Evolutionary conservation across 257 asterid genomes (phyloP), one percentile per base, ranked within the genome.

Genomic region (Solanum chaucha): DNA sequence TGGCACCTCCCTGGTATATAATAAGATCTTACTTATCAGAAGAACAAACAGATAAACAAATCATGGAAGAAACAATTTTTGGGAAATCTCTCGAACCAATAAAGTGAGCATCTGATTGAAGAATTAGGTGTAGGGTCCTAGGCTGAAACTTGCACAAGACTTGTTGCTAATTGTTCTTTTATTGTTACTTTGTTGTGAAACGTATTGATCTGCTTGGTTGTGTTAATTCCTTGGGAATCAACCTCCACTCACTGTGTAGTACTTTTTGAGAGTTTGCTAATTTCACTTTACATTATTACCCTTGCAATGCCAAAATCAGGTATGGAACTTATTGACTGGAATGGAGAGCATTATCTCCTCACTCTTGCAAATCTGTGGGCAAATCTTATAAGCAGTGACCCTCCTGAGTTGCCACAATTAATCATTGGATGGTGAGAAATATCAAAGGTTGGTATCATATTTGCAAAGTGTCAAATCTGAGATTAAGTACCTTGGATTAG

Each of bases 361-460:
- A 91, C 93, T 81, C 92, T 95, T 38, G 98, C 96, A 83, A 95
- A 95, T 89, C 87, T 95, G 84, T 93, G 95, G 94, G 93, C 90
- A 73, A 94, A 95, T 89, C 89, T 93, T 86, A 87, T 95, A 41
- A 94, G 94, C 88, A 30, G 46, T 35, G 87, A 89, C 84, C 94
- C 93, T 89, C 98, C 98, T 20, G 85, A 88, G 51, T 86, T 93
- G 89, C 97, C 95, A 0, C 92, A 75, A 87, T 82, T 92, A 38
- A 87, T 71, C 86, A 83, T 90, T 55, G 90, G 92, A 65, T 84
- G 88, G 88, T 83, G 83, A 89, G 61, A 36, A 65, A 48, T 81
- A 48, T 48, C 44, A 4, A 81, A 9, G 28, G 81, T 82, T n/a
- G 86, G 65, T 89, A 74, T 72, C 55, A 35, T 13, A 38, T 84